Evolutionary conservation across 768 basidiomycete species (phyloP), one percentile per base, ranked within the genome.

Genomic region (Steccherinum ochraceum): DNA sequence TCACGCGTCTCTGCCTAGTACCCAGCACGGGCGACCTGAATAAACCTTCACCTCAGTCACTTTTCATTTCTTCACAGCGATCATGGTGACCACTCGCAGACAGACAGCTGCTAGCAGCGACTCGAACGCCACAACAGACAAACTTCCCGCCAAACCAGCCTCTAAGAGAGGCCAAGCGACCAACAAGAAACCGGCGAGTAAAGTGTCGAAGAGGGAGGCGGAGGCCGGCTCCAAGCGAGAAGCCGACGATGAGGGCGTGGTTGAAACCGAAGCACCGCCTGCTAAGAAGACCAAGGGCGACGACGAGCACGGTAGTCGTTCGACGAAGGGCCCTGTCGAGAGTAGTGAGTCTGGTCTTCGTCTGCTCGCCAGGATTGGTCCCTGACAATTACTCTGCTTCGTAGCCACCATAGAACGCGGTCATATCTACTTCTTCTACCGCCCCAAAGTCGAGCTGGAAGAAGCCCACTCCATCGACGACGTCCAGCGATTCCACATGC

Each of bases 401-500:
- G 12, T 45, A 81, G 79, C 78, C 7, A 75, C 74, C 10, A 79
- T 79, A 46, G 78, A 82, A 56, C 66, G 80, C 13, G 80, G 80
- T 7, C 77, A 81, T 53, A 72, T 84, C 42, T 83, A 83, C 64
- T 82, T 84, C 62, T 78, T 82, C 65, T 84, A 80, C 58, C 75
- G 78, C 11, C 81, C 81, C 3, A 73, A 77, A 24, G 79, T 82
- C 18, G 64, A 81, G 56, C 60, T 67, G 12, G 74, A 79, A 52
- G 73, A 80, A 51, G 78, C 72, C 0, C 60, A 74, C n/a, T 77
- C 76, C 5, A 52, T 83, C 24, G 78, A 82, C 60, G 80, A 83
- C 52, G 71, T 84, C 25, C 69, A 70, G 53, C 76, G 78, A 46
- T 73, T 84, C 50, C 74, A 81, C 56, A 78, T 85, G 62, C 69